Evolutionary conservation across 2,329 filamentous ascomycete species (phyloP), one percentile per base, ranked within the genome.

Genomic region (Dactylellina haptotyla): DNA sequence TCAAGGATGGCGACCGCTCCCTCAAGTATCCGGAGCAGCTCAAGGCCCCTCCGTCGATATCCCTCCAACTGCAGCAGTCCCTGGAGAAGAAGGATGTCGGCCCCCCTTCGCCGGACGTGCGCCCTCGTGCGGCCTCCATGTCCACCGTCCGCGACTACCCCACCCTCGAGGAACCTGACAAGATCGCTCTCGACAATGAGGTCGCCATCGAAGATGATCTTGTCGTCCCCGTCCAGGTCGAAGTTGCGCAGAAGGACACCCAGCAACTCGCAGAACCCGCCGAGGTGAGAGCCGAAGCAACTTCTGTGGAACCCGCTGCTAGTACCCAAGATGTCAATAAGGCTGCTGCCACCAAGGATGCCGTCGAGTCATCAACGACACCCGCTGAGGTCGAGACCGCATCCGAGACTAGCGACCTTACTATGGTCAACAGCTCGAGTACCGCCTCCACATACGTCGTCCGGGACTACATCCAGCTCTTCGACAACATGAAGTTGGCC

Each of bases 391-490:
- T 71, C 26, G 78, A 79, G 48, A 77, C 77, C 6, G 74, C 77
- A 23, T 78, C 78, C 18, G 69, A 78, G 18, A 78, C 79, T 30
- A 34, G 81, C 81, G 61, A 78, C 81, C 23, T 80, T 80, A 41
- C 83, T 84, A 41, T 83, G 85, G 4, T 80, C 81, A 77, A 82
- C 84, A 81, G 81, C 77, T 80, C 10, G 79, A 73, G 78, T 16
- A 79, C 81, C 74, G 83, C 83, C 50, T 87, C 85, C 56, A 84
- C 86, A n/a, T 84, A 91, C 64, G 82, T 86, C 28, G 89, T 91
- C 77, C 88, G 87, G 1, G 84, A 87, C 76, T 95, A 93, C 78
- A 92, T 92, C 50, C 87, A 91, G 51, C 90, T 93, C 77, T 87
- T 99, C 16, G 85, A 88, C 59, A 87, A 89, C 78, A 87, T 98